phyloP scores from a whole-genome alignment of 495 filamentous ascomycete species.

The Chaetomium fimeti region DNA sequence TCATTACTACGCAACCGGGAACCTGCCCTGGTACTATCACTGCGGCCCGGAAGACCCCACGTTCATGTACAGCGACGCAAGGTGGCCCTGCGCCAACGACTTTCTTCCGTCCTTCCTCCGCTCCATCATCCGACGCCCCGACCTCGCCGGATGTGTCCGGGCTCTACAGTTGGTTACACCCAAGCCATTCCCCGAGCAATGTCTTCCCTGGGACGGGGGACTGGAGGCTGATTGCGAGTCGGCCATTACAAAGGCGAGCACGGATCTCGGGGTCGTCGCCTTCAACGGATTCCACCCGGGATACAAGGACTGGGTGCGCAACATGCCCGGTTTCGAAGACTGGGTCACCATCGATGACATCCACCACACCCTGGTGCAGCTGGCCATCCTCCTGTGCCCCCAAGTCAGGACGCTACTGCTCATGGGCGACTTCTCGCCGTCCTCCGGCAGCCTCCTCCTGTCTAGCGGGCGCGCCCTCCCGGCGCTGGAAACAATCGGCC shows the following conservation, averaged over 20 bases:
- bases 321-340: background rate
- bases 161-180: background rate
- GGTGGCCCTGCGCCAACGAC: background rate
- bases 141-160: background rate
- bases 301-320: background rate
- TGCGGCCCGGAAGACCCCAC: background rate
- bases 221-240: background rate
- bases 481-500: background rate
- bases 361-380: background rate
- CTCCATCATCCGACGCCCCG: background rate
- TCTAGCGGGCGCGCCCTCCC: background rate
- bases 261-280: background rate
- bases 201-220: background rate
- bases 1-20: conserved; percentile 4
- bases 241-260: background rate
- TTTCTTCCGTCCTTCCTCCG: background rate
- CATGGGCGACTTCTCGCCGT: background rate
- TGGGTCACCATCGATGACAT: background rate
- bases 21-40: background rate
- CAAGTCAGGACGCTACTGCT: background rate
- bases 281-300: background rate
- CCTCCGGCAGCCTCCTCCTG: background rate
- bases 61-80: background rate
- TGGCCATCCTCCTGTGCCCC: background rate
- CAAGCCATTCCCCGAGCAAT: background rate